These are phyloP conservation scores for Arctium lappa DNA, from an alignment of 129 eudicot species.

Conservation along the genomic window DNA sequence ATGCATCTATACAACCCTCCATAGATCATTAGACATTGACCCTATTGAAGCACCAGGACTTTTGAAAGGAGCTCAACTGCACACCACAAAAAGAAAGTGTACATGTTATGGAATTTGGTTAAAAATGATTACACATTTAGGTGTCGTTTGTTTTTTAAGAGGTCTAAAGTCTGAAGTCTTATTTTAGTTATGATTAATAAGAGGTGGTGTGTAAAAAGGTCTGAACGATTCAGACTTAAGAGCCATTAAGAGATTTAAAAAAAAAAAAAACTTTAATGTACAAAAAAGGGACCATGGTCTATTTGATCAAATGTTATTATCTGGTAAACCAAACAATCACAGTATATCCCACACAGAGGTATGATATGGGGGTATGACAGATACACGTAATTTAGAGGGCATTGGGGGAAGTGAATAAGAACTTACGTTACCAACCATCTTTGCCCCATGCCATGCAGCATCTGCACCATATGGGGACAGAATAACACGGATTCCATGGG, in stretches of 20 bases:
- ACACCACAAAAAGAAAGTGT: not conserved
- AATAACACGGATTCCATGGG: constrained; percentile 52
- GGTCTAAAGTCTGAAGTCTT: too few species aligned
- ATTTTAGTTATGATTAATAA: too few species aligned
- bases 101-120: not conserved
- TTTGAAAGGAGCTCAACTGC: not conserved
- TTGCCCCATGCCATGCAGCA: constrained; percentile 79
- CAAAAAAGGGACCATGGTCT: not conserved
- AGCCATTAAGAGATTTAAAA: too few species aligned
- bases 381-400: not conserved
- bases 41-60: not conserved
- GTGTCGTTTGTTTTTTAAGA: too few species aligned
- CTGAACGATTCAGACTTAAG: too few species aligned
- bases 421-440: constrained; percentile 66
- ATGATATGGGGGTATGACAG: too few species aligned
- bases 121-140: not conserved
- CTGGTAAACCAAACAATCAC: too few species aligned
- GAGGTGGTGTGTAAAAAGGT: too few species aligned
- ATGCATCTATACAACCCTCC: not conserved
- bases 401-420: not conserved
- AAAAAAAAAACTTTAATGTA: too few species aligned
- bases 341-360: too few species aligned
- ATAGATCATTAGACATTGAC: not conserved
- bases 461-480: constrained; percentile 69
- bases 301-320: too few species aligned